Conservation (phyloP, 805 yeast genomes). For the Ogataea naganishii region DNA sequence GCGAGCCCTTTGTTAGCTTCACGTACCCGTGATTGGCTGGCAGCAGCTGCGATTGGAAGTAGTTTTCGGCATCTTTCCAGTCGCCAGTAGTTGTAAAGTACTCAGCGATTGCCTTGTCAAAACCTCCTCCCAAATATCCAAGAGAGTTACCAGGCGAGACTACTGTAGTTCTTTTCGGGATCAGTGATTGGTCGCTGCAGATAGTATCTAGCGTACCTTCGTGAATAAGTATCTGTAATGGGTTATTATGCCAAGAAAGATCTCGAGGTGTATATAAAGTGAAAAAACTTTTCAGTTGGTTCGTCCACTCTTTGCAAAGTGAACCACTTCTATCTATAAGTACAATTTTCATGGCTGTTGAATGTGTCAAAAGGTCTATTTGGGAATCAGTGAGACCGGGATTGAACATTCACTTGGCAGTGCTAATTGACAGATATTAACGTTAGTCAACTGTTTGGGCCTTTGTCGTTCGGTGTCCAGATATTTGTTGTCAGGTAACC, state of each 20-base stretch:
- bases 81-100: slow-evolving; percentile 11
- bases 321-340: slow-evolving; percentile 13
- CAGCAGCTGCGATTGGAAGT: slow-evolving; percentile 10
- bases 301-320: slow-evolving; percentile 14
- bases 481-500: too few relatives aligned
- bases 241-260: slow-evolving; percentile 11
- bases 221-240: slow-evolving; percentile 12
- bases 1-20: slow-evolving; percentile 20
- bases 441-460: too few relatives aligned
- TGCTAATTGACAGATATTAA: too few relatives aligned
- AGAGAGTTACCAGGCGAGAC: slow-evolving; percentile 46
- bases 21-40: slow-evolving; percentile 21
- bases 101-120: slow-evolving; percentile 30
- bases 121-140: slow-evolving; percentile 45
- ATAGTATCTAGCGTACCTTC: slow-evolving; percentile 10
- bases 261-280: slow-evolving; percentile 3
- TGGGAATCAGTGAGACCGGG: too few relatives aligned
- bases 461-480: too few relatives aligned
- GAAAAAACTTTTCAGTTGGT: slow-evolving; percentile 8
- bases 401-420: too few relatives aligned
- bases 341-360: slow-evolving; percentile 11
- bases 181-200: too few relatives aligned
- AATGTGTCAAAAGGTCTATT: too few relatives aligned
- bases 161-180: slow-evolving; percentile 25
- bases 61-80: slow-evolving; percentile 15